Conservation (phyloP, 352 stramenopile genomes). For the Globisporangium heterothallicum region DNA sequence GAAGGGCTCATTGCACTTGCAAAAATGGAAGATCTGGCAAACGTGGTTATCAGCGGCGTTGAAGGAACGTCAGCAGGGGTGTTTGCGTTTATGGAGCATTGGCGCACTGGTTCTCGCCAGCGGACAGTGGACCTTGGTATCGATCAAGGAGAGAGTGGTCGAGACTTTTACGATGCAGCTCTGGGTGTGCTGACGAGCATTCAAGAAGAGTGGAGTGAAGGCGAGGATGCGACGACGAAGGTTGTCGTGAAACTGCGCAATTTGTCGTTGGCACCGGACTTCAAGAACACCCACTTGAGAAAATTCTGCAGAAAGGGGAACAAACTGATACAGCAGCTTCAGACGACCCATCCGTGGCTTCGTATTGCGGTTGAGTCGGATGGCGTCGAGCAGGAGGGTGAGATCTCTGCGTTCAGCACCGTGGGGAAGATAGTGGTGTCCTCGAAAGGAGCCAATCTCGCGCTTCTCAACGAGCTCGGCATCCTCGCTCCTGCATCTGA, state of each 20-base stretch:
- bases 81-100: conserved; percentile 11
- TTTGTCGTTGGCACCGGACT: conserved; percentile 7
- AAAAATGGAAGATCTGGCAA: background rate
- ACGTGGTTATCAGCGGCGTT: conserved; percentile 8
- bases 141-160: conserved; percentile 7
- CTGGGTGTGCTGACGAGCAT: conserved; percentile 7
- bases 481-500: background rate
- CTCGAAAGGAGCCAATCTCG: conserved; percentile 1
- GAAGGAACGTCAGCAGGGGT: background rate
- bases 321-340: conserved; percentile 2
- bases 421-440: conserved; percentile 4
- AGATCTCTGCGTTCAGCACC: conserved; percentile 11
- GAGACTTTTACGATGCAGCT: conserved; percentile 11
- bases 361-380: conserved; percentile 2
- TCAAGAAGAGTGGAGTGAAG: background rate
- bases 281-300: conserved; percentile 6
- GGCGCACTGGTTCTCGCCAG: background rate
- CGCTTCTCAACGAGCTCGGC: conserved; percentile 1
- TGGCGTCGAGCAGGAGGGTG: conserved; percentile 6
- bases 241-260: conserved; percentile 9
- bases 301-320: conserved; percentile 8
- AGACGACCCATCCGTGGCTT: conserved; percentile 3
- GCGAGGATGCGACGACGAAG: background rate
- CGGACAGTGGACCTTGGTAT: conserved; percentile 9
- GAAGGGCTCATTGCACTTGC: background rate